These are phyloP conservation scores for Phytophthora hybrid DNA, from an alignment of 352 stramenopile species.

Conservation along the genomic window DNA sequence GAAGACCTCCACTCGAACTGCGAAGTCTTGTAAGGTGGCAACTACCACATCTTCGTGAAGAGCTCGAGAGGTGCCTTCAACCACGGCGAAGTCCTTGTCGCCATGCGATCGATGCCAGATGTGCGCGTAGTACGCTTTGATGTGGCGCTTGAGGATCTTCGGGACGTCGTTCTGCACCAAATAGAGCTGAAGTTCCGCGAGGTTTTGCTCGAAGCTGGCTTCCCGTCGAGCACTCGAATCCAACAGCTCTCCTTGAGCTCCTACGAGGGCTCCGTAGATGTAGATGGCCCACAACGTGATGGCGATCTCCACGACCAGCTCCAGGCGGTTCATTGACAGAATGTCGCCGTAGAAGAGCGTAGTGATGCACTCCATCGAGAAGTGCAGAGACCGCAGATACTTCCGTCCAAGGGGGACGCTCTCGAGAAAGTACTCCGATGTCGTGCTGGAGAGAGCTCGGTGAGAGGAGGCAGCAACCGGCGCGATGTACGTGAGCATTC, in stretches of 20 bases:
- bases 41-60: conserved; percentile 63
- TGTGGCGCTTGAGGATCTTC: conserved; percentile 67
- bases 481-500: conserved; percentile 46
- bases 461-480: conserved; percentile 3
- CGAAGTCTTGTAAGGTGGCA: conserved; percentile 51
- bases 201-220: conserved; percentile 62
- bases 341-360: conserved; percentile 71
- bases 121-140: conserved; percentile 68
- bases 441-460: background rate
- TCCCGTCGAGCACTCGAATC: conserved; percentile 50
- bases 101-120: conserved; percentile 55
- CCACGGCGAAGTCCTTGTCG: conserved; percentile 54
- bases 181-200: conserved; percentile 68
- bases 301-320: conserved; percentile 56
- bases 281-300: conserved; percentile 65
- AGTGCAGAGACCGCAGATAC: conserved; percentile 64
- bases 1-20: conserved; percentile 56
- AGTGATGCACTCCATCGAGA: conserved; percentile 61
- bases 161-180: conserved; percentile 63
- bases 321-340: conserved; percentile 58
- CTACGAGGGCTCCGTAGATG: conserved; percentile 63
- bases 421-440: conserved; percentile 29
- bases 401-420: conserved; percentile 37
- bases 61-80: conserved; percentile 48
- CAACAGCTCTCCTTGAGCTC: conserved; percentile 54